phyloP scores from a whole-genome alignment of 1,284 basidiomycete genomes.

The Coniferiporia sulphurascens region DNA sequence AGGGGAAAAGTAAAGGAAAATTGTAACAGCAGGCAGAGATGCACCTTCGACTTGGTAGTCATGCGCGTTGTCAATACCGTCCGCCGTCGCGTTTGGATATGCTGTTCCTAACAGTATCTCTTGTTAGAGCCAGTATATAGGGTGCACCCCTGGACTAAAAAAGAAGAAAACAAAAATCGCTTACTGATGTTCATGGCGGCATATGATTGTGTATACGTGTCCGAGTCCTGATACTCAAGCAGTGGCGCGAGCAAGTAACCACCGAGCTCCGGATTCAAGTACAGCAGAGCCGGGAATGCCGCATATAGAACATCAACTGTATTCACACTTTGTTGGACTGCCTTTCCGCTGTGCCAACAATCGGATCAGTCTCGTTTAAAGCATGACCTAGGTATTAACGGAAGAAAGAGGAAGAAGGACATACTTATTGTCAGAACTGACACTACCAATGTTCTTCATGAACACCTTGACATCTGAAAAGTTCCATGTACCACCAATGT shows the following conservation, averaged over 20 bases:
- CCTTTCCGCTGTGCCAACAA: not conserved
- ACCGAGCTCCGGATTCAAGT: constrained; percentile 39
- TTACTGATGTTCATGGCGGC: constrained; percentile 40
- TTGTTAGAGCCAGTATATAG: not conserved
- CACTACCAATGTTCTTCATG: constrained; percentile 41
- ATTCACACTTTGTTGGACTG: constrained; percentile 30
- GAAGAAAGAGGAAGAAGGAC: not conserved
- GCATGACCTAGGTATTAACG: not conserved
- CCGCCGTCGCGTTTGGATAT: constrained; percentile 25
- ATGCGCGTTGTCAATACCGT: constrained; percentile 5
- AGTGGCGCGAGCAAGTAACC: constrained; percentile 40
- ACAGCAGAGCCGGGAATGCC: constrained; percentile 42
- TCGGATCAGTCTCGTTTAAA: not conserved
- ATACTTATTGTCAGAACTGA: constrained; percentile 10
- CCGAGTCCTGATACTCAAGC: constrained; percentile 36
- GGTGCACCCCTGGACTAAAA: too few species aligned
- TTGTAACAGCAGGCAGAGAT: too few species aligned
- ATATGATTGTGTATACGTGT: constrained; percentile 26
- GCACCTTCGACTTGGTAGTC: constrained; percentile 27
- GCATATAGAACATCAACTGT: constrained; percentile 47
- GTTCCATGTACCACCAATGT: constrained; percentile 26
- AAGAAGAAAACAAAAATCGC: not conserved
- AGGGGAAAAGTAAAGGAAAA: too few species aligned
- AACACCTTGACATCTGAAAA: constrained; percentile 40
- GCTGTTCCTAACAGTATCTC: constrained; percentile 6